Evolutionary conservation across 1,284 basidiomycete species (phyloP).

Genomic region (Puccinia hordei): DNA sequence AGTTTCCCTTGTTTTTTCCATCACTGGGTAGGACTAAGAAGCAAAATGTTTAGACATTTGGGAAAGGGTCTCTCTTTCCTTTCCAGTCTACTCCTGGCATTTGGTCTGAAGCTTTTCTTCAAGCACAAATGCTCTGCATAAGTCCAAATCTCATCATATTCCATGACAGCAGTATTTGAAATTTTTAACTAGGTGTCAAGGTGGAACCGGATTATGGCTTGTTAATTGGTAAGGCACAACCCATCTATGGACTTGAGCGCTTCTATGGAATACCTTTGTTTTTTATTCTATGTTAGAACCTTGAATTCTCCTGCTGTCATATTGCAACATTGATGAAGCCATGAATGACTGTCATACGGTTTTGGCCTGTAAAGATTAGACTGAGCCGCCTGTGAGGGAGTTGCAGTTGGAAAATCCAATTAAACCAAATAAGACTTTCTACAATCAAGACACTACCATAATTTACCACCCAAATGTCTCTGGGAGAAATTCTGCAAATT

Average conservation of each 20-base stretch:
- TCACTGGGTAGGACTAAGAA: background rate
- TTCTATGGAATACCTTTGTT: conserved; percentile 50
- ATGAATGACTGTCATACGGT: background rate
- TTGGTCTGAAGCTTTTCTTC: background rate
- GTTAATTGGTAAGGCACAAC: conserved; percentile 33
- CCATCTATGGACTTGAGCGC: conserved; percentile 10
- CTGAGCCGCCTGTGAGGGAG: conserved; percentile 39
- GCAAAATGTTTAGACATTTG: background rate
- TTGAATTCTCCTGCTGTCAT: background rate
- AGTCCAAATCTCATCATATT: background rate
- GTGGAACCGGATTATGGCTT: conserved; percentile 43
- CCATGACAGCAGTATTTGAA: background rate
- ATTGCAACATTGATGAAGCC: background rate
- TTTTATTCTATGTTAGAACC: background rate
- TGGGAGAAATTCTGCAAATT: background rate
- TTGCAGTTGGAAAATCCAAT: conserved; percentile 39
- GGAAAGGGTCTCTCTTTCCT: background rate
- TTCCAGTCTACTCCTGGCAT: background rate
- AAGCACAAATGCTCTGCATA: background rate
- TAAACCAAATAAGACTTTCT: conserved; percentile 28
- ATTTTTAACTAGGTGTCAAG: background rate
- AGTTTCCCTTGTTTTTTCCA: no score
- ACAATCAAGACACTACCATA: conserved; percentile 37
- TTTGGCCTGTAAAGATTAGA: background rate
- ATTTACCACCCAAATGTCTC: background rate